A percentile compares a stretch with the other conserved stretches of the same genome.
These are phyloP conservation scores for Periglandula ipomoeae DNA, from an alignment of 2,329 filamentous ascomycete species.

Conservation along the genomic window DNA sequence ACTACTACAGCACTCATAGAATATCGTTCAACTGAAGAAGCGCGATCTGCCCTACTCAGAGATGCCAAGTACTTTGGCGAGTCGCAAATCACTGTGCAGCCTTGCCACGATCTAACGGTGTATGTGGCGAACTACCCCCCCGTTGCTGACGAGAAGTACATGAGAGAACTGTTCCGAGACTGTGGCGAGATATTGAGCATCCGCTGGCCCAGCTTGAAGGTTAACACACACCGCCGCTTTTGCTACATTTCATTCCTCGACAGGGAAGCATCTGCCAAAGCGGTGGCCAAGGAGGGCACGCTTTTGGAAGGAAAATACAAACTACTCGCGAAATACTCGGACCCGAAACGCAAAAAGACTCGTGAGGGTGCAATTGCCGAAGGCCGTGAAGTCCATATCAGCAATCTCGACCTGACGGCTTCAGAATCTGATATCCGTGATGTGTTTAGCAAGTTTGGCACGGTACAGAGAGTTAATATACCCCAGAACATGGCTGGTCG, in stretches of 20 bases:
- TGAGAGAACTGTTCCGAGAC: conserved; percentile 58
- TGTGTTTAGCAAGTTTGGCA: conserved; percentile 68
- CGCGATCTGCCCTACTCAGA: conserved; percentile 68
- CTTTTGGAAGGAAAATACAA: conserved; percentile 58
- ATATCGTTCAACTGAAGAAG: conserved; percentile 73
- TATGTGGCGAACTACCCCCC: conserved; percentile 89
- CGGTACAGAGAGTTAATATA: conserved; percentile 62
- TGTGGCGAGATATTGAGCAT: conserved; percentile 79
- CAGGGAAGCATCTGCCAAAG: conserved; percentile 56
- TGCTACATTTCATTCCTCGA: conserved; percentile 89
- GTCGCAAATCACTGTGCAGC: conserved; percentile 61
- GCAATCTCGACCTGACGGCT: conserved; percentile 52
- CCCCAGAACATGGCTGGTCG: conserved; percentile 58
- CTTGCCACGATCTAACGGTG: conserved; percentile 70
- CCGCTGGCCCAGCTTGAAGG: conserved; percentile 85
- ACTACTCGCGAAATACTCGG: conserved; percentile 72
- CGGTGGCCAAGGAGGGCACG: conserved; percentile 63
- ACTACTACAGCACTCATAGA: conserved; percentile 71
- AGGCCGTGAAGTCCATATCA: conserved; percentile 75
- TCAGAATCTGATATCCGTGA: conserved; percentile 61
- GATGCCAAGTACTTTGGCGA: conserved; percentile 73
- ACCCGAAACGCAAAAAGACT: conserved; percentile 68
- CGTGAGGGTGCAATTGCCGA: conserved; percentile 77
- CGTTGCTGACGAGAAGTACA: conserved; percentile 59
- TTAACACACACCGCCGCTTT: conserved; percentile 80